Conservation (phyloP, 257 asterid genomes). For the Paraleonurus japonicus region DNA sequence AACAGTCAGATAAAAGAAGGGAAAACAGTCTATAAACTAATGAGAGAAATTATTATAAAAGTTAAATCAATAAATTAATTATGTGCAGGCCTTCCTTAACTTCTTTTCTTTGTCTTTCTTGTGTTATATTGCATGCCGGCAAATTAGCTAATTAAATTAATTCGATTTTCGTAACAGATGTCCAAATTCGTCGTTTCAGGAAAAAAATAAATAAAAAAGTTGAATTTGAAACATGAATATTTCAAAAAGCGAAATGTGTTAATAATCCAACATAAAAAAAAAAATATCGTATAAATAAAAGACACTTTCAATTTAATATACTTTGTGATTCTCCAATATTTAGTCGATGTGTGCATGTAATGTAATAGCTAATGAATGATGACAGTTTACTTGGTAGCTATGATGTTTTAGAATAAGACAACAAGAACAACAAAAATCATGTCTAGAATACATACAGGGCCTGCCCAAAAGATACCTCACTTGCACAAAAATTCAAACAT, state of each 20-base stretch:
- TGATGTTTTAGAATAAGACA: neutral
- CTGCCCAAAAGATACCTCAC: conserved; percentile 20
- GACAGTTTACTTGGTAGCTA: too few relatives aligned
- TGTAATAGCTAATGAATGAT: too few relatives aligned
- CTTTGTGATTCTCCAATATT: neutral
- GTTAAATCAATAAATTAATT: neutral
- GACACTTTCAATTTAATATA: too few relatives aligned
- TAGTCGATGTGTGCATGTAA: too few relatives aligned
- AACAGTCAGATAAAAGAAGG: neutral
- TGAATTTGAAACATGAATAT: neutral
- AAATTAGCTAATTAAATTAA: conserved; percentile 5
- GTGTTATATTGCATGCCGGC: conserved; percentile 10
- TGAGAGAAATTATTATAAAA: neutral
- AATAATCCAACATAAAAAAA: too few relatives aligned
- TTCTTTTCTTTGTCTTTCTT: conserved; percentile 1
- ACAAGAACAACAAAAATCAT: neutral
- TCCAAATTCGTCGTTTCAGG: neutral
- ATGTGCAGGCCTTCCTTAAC: conserved; percentile 20
- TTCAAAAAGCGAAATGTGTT: too few relatives aligned
- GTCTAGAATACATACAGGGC: neutral
- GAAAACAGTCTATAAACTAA: neutral
- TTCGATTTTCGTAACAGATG: neutral
- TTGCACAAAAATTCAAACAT: conserved; percentile 15
- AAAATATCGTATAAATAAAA: too few relatives aligned
- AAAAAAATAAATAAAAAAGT: neutral